Base-by-base conservation (phyloP, 805 yeast species). In the Alloascoidea hylecoeti region DNA sequence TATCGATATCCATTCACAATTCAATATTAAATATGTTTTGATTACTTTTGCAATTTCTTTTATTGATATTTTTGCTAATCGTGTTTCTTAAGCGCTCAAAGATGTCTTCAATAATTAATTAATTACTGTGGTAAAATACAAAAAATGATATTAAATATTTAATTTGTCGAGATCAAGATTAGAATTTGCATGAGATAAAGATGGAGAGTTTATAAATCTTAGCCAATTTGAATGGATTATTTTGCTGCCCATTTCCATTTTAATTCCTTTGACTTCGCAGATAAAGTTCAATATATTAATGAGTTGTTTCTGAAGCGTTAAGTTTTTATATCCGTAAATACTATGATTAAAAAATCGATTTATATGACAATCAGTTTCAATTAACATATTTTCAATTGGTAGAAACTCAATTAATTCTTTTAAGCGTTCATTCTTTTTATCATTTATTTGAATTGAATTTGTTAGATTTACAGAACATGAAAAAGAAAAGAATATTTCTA, bases 351-450 rank as follows among this genome's bases (percentile, higher is more conserved):
- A 23, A 23, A 23, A 23, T n/a, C 30, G 15, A 38, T 46, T 48
- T 28, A 55, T 41, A 1, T 51, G 57, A 35, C 58, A 58, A 46
- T 76, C 84, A 2, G 79, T 71, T 47, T 76, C 84, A 2, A 70
- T 54, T 27, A 76, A 51, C 2, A 70, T 40, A 5, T 56, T 46
- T 13, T 52, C 50, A 3, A 36, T 45, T 0, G 73, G 71, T 2
- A 70, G 39, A 1, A 42, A 38, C 3, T 44, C 17, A 3, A 66
- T 40, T 17, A 63, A 42, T 13, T 54, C 42, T 5, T 41, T 36
- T 6, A 56, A 56, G 35, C 56, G 50, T 9, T 50, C 56, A 12
- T 45, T 27, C 12, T 52, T 47, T 35, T 49, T 50, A 18, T 58
- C 50, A n/a, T n/a, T n/a, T n/a, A n/a, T n/a, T n/a, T n/a, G n/a